Evolutionary conservation across 176 grass and related monocot genomes (phyloP).

Genomic region (Elymus sibiricus): DNA sequence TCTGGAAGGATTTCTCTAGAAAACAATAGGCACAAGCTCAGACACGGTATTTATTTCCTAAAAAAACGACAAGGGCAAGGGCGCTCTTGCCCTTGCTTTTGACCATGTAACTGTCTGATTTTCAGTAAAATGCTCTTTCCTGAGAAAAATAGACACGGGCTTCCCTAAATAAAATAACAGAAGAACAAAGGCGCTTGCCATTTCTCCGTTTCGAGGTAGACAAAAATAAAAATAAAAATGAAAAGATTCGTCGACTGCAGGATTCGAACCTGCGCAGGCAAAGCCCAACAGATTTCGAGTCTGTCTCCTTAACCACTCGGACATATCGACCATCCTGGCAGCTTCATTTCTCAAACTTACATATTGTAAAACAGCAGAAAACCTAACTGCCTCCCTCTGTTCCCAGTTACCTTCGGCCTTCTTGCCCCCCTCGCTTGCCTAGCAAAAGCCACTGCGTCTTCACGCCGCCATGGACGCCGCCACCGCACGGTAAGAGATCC

Average conservation of each 20-base stretch:
- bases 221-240: neutral
- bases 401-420: neutral
- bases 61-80: no score
- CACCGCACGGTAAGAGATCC: slow-evolving; percentile 37
- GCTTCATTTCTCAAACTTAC: no score
- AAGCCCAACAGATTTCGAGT: slow-evolving; percentile 62
- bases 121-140: no score
- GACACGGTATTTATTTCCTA: no score
- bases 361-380: neutral
- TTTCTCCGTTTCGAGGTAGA: no score
- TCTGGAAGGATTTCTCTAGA: no score
- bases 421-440: neutral
- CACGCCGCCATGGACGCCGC: slow-evolving; percentile 38
- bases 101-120: no score
- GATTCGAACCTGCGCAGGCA: slow-evolving; percentile 69
- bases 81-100: no score
- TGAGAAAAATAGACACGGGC: no score
- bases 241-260: slow-evolving; percentile 27
- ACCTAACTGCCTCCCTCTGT: neutral
- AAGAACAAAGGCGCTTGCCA: no score
- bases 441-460: slow-evolving; percentile 18
- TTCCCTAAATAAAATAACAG: no score
- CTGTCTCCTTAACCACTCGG: slow-evolving; percentile 99
- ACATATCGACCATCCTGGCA: slow-evolving; percentile 38
- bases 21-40: no score